Evolutionary conservation across 345 rosid genomes (phyloP).

Genomic region (Luvunga scandens): DNA sequence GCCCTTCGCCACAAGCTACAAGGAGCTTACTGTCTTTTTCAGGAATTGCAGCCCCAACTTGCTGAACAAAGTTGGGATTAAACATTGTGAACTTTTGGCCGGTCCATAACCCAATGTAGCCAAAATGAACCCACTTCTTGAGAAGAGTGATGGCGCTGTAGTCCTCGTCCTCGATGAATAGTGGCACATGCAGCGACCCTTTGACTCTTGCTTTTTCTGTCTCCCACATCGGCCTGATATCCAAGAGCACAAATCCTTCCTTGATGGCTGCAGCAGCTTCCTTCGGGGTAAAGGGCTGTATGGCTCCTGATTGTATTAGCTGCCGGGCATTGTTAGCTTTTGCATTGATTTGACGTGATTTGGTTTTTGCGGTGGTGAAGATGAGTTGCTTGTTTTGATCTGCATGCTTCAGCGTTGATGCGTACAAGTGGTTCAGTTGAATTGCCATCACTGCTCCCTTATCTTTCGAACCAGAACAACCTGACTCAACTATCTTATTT

Average conservation of each 20-base stretch:
- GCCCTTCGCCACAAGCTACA: slow-evolving; percentile 94
- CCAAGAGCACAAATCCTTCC: slow-evolving; percentile 58
- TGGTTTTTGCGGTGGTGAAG: slow-evolving; percentile 14
- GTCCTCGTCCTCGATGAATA: slow-evolving; percentile 69
- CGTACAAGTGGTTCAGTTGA: slow-evolving; percentile 29
- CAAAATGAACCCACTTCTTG: slow-evolving; percentile 94
- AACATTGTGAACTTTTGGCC: slow-evolving; percentile 78
- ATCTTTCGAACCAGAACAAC: slow-evolving; percentile 1
- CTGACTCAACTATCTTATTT: neutral
- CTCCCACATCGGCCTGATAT: slow-evolving; percentile 86
- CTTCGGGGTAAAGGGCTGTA: slow-evolving; percentile 52
- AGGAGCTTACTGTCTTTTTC: slow-evolving; percentile 64
- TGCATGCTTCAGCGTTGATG: slow-evolving; percentile 13
- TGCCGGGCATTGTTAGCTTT: slow-evolving; percentile 30
- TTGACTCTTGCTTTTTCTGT: slow-evolving; percentile 69
- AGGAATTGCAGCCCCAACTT: slow-evolving; percentile 53
- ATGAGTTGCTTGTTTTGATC: slow-evolving; percentile 13
- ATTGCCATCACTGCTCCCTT: slow-evolving; percentile 24
- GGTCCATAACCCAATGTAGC: slow-evolving; percentile 90
- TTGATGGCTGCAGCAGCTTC: slow-evolving; percentile 54
- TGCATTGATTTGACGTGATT: slow-evolving; percentile 21
- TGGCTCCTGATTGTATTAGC: slow-evolving; percentile 63
- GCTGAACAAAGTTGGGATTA: slow-evolving; percentile 54
- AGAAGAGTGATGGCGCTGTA: slow-evolving; percentile 63
- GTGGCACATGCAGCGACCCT: slow-evolving; percentile 76